These are phyloP conservation scores for Aspergillus heteromorphus DNA, from an alignment of 495 filamentous ascomycete genomes.

Conservation along the genomic window DNA sequence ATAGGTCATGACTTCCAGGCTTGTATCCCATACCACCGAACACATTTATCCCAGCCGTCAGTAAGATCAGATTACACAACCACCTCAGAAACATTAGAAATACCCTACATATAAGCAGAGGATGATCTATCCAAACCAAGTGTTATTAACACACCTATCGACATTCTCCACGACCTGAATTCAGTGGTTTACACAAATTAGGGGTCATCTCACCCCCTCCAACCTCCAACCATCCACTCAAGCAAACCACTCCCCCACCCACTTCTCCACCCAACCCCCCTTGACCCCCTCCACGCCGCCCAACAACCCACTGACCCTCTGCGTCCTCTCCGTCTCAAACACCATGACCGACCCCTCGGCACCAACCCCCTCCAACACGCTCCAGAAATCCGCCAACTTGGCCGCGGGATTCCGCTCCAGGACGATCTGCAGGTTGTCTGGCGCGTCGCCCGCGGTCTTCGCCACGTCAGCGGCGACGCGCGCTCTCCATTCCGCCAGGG, in stretches of 20 bases:
- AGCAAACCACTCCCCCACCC: slow-evolving; percentile 25
- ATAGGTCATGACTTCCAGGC: too few relatives aligned
- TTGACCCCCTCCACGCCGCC: slow-evolving; percentile 14
- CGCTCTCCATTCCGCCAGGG: slow-evolving; percentile 13
- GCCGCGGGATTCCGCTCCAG: slow-evolving; percentile 21
- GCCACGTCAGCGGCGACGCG: slow-evolving; percentile 10
- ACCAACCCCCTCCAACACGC: background rate
- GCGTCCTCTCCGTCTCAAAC: slow-evolving; percentile 12
- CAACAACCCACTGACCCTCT: slow-evolving; percentile 12
- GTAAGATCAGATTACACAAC: too few relatives aligned
- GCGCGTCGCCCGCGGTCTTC: background rate
- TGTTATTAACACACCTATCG: too few relatives aligned
- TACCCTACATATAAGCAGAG: too few relatives aligned
- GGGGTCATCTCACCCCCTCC: too few relatives aligned
- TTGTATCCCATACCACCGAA: too few relatives aligned
- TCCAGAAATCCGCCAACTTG: slow-evolving; percentile 22
- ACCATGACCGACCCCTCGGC: background rate
- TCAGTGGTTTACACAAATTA: too few relatives aligned
- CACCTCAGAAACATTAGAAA: too few relatives aligned
- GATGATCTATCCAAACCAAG: too few relatives aligned
- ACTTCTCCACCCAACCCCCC: slow-evolving; percentile 23
- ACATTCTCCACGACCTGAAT: too few relatives aligned
- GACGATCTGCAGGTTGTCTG: slow-evolving; percentile 5
- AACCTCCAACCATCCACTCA: too few relatives aligned
- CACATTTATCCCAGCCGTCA: too few relatives aligned